Evolutionary conservation across 805 yeast genomes (phyloP).

Genomic region (Cyberlindnera amylophila): DNA sequence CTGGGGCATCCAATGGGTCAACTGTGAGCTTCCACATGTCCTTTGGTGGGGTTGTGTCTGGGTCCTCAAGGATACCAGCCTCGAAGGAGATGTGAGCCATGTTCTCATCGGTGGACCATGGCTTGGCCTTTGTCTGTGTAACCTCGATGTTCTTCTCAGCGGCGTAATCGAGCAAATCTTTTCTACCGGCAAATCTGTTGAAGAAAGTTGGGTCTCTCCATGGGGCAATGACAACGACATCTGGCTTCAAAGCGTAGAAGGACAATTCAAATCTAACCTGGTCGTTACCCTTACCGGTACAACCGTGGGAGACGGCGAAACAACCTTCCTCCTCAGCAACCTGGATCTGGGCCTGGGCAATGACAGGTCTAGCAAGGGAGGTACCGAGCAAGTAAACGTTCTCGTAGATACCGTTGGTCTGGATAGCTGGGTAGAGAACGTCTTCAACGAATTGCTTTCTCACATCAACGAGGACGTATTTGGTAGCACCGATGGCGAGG

Average conservation of each 20-base stretch:
- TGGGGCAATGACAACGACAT: constrained; percentile 94
- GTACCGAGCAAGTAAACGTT: constrained; percentile 96
- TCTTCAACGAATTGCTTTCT: constrained; percentile 92
- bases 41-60: constrained; percentile 97
- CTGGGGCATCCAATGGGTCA: constrained; percentile 95
- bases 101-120: constrained; percentile 99
- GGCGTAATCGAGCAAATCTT: constrained; percentile 91
- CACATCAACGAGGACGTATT: constrained; percentile 90
- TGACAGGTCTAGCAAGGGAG: constrained; percentile 97
- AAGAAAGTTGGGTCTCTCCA: constrained; percentile 98
- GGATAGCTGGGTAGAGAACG: constrained; percentile 92
- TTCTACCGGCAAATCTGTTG: constrained; percentile 96
- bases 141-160: constrained; percentile 90
- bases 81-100: constrained; percentile 98
- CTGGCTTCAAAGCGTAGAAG: constrained; percentile 97
- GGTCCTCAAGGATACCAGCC: constrained; percentile 99
- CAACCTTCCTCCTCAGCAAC: constrained; percentile 98
- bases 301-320: constrained; percentile 98
- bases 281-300: constrained; percentile 99
- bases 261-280: constrained; percentile 97
- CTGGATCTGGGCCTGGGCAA: constrained; percentile 95
- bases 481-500: constrained; percentile 93
- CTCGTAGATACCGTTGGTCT: constrained; percentile 96
- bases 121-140: constrained; percentile 96
- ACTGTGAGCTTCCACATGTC: constrained; percentile 99